A percentile compares a stretch with the other conserved stretches of the same genome.
These are phyloP conservation scores for Lactifluus hygrophoroides DNA, from an alignment of 768 basidiomycete genomes.

Conservation along the genomic window DNA sequence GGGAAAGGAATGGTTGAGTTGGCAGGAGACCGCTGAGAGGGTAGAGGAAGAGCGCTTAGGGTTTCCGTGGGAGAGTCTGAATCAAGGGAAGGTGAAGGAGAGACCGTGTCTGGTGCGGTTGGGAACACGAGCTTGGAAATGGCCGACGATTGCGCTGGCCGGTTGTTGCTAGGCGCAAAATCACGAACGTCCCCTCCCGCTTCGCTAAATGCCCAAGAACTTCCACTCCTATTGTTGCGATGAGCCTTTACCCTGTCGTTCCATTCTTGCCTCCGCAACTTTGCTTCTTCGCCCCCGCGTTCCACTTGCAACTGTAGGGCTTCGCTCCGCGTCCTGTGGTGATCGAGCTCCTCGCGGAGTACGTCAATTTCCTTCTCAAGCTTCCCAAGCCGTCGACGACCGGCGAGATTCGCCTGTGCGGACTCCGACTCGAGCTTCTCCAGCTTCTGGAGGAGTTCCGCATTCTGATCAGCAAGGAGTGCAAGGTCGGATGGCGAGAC, in stretches of 20 bases:
- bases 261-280: slow-evolving; percentile 38
- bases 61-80: background rate
- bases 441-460: slow-evolving; percentile 66
- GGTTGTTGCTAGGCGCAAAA: slow-evolving; percentile 51
- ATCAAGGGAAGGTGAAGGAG: background rate
- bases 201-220: slow-evolving; percentile 22
- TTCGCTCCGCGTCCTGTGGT: slow-evolving; percentile 59
- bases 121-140: background rate
- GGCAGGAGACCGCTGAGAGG: background rate
- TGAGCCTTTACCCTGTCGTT: slow-evolving; percentile 42
- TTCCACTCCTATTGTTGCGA: slow-evolving; percentile 28
- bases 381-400: slow-evolving; percentile 58
- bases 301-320: slow-evolving; percentile 64
- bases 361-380: slow-evolving; percentile 75
- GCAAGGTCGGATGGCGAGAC: slow-evolving; percentile 63
- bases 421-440: slow-evolving; percentile 71
- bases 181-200: slow-evolving; percentile 35
- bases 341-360: slow-evolving; percentile 68
- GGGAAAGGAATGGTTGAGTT: background rate
- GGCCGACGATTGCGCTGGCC: background rate
- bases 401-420: slow-evolving; percentile 51
- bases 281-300: slow-evolving; percentile 30
- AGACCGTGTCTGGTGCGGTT: background rate
- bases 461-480: slow-evolving; percentile 72
- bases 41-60: slow-evolving; percentile 22